These are phyloP conservation scores for Phalaenopsis hybrid DNA, from an alignment of 116 monocot genomes.

Conservation along the genomic window DNA sequence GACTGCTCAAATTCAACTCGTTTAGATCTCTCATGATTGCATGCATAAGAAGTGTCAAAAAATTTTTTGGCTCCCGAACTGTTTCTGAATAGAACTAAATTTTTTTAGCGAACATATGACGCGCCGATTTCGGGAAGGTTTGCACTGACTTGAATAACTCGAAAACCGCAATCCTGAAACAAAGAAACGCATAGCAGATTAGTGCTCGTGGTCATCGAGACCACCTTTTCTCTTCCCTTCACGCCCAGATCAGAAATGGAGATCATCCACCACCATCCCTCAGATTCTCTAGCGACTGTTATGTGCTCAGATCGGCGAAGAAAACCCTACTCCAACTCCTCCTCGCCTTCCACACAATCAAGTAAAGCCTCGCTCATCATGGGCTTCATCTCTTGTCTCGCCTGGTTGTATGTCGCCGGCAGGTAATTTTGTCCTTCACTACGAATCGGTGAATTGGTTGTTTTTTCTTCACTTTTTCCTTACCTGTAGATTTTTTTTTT, in stretches of 20 bases:
- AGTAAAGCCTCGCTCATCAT: constrained; percentile 56
- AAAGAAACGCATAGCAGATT: not conserved
- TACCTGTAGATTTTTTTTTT: not conserved
- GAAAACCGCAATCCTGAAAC: not conserved
- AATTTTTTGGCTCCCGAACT: no score
- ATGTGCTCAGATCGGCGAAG: constrained; percentile 44
- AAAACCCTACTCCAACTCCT: constrained; percentile 23
- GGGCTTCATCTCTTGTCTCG: constrained; percentile 89
- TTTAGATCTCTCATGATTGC: no score
- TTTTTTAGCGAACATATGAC: not conserved
- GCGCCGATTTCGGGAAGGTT: not conserved
- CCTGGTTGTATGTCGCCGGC: constrained; percentile 95
- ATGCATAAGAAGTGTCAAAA: no score
- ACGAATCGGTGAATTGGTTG: not conserved
- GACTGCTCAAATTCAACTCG: no score
- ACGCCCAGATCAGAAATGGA: constrained; percentile 17
- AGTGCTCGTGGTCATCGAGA: not conserved
- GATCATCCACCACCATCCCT: constrained; percentile 8
- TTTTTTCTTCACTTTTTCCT: not conserved
- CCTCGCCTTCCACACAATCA: constrained; percentile 18
- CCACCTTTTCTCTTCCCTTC: no score
- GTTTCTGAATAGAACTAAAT: no score
- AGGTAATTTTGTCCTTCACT: constrained; percentile 27
- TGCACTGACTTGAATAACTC: not conserved
- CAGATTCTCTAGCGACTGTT: constrained; percentile 31